Evolutionary conservation across 2,329 filamentous ascomycete genomes (phyloP), one percentile per base, ranked within the genome.

Genomic region (Penicillium hordei): DNA sequence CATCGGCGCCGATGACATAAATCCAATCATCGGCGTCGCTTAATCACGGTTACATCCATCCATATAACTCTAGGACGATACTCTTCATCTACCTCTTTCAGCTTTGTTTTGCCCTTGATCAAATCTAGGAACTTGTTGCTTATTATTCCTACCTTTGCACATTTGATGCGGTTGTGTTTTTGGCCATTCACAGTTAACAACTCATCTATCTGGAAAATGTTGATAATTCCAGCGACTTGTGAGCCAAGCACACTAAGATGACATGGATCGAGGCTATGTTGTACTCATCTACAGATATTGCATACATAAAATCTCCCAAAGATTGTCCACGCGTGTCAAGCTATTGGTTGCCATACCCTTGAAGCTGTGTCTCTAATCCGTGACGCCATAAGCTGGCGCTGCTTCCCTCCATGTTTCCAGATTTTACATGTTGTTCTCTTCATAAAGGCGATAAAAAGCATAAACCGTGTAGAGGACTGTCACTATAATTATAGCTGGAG

Each of bases 1-100:
- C 57, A 67, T 67, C 65, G 65, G 65, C 64, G 55, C 44, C 49
- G 53, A 55, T 57, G 55, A 57, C 55, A 48, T 48, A 56, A 57
- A 55, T 52, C 52, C 55, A 57, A 40, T 51, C 42, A 52, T 25
- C 48, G 44, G 49, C 48, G 44, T 42, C 50, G 54, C 57, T 57
- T 57, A 57, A 48, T 48, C 49, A 40, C 55, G 55, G 55, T 27
- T 45, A 27, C 19, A 21, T 33, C 10, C 4, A 40, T 17, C 17
- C 8, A 38, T 38, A 38, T 4, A n/a, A 1, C 17, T 38, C 34
- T 17, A 23, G 15, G 34, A 5, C 7, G 25, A 48, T 36, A 23
- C 31, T 12, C 13, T 31, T 23, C 3, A 7, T 23, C 12, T 15
- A 15, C 21, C 21, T 25, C 4, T 25, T 42, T 10, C 15, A 43